These are phyloP conservation scores for Epichloe bromicola DNA, from an alignment of 2,329 filamentous ascomycete genomes.

Conservation along the genomic window DNA sequence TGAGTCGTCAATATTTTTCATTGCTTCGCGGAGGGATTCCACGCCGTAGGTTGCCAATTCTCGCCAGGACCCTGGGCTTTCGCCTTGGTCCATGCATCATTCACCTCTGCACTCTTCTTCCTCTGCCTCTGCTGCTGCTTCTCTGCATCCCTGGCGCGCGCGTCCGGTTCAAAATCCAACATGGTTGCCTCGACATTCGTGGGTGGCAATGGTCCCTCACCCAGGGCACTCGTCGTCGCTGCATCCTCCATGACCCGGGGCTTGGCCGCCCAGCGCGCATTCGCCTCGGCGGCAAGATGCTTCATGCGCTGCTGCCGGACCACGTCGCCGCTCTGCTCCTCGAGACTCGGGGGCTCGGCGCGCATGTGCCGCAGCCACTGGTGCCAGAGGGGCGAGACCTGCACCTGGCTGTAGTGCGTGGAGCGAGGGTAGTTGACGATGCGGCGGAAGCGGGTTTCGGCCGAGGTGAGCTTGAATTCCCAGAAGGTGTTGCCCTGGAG, in stretches of 20 bases:
- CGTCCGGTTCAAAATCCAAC: neutral
- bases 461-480: conserved; percentile 43
- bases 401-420: conserved; percentile 40
- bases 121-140: conserved; percentile 1
- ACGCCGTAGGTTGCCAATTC: conserved; percentile 53
- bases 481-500: conserved; percentile 56
- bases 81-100: conserved; percentile 47
- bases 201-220: neutral
- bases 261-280: conserved; percentile 51
- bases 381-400: conserved; percentile 51
- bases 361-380: conserved; percentile 55
- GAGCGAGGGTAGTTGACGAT: conserved; percentile 46
- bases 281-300: conserved; percentile 45
- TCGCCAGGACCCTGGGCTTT: conserved; percentile 39
- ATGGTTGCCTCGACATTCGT: neutral
- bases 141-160: neutral
- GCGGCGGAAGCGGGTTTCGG: conserved; percentile 40
- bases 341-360: conserved; percentile 36
- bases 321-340: conserved; percentile 43
- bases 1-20: neutral
- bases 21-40: conserved; percentile 31
- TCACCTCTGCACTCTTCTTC: conserved; percentile 7
- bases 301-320: conserved; percentile 39
- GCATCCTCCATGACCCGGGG: conserved; percentile 32
- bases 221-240: neutral